phyloP scores from a whole-genome alignment of 2,329 filamentous ascomycete genomes.

The Aurifilum marmelostoma region DNA sequence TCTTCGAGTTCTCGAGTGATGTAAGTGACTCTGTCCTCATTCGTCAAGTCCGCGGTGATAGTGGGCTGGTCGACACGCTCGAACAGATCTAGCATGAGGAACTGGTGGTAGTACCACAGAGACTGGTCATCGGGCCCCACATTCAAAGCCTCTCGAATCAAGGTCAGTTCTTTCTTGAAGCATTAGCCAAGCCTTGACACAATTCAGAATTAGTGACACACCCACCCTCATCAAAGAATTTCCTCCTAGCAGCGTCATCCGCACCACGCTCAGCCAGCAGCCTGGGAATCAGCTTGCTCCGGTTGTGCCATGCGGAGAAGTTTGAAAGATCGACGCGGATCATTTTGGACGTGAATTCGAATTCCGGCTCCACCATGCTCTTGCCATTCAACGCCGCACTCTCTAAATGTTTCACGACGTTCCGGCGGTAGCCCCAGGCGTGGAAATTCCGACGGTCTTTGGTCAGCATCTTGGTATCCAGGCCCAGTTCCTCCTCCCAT shows the following conservation, averaged over 20 bases:
- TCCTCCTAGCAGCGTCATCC: constrained; percentile 62
- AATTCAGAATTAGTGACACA: background rate
- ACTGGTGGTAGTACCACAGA: constrained; percentile 96
- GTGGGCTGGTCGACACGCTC: constrained; percentile 52
- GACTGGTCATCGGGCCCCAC: constrained; percentile 94
- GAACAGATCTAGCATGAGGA: constrained; percentile 72
- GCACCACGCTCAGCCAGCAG: constrained; percentile 73
- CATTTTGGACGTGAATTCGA: constrained; percentile 89
- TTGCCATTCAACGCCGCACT: constrained; percentile 52
- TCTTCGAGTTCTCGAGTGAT: constrained; percentile 72
- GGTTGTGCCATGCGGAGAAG: constrained; percentile 95
- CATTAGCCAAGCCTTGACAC: constrained; percentile 15
- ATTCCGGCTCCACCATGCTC: constrained; percentile 78
- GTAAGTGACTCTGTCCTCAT: constrained; percentile 66
- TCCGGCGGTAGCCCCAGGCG: constrained; percentile 89
- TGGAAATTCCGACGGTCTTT: constrained; percentile 93
- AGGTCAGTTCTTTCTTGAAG: constrained; percentile 64
- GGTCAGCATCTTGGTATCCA: constrained; percentile 86
- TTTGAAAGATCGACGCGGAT: constrained; percentile 85
- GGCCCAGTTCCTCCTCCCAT: constrained; percentile 82
- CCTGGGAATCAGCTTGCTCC: constrained; percentile 79
- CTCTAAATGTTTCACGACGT: constrained; percentile 77
- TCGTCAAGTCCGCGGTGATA: constrained; percentile 67
- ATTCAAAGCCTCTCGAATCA: constrained; percentile 78
- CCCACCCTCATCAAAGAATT: constrained; percentile 72